A percentile compares a stretch with the other conserved stretches of the same genome.
phyloP scores from a whole-genome alignment of 176 grass and related monocot genomes.

The Triticum aestivum region IWGSC_CS_RefSeq_v2.1 NC_057797.1:682435590-682436089 shows the following conservation, averaged over 20 bases:
- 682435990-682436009: conserved; percentile 4
- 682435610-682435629: conserved; percentile 49
- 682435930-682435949: conserved; percentile 4
- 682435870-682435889: not conserved
- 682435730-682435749: not conserved
- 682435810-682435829: not conserved
- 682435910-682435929: conserved; percentile 29
- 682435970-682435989: not conserved
- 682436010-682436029: not conserved
- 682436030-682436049: conserved; percentile 1
- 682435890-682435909: not conserved
- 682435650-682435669: conserved; percentile 22
- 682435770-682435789: not conserved
- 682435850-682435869: not conserved
- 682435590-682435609: conserved; percentile 21
- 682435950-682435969: not conserved
- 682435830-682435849: not conserved
- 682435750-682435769: not conserved
- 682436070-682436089: not conserved
- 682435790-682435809: conserved; percentile 44
- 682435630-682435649: conserved; percentile 16
- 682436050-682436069: conserved; percentile 17
- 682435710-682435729: not conserved
- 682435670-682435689: conserved; percentile 34
- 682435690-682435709: not conserved